Evolutionary conservation across 192 early-diverging fungal genomes (phyloP), one percentile per base, ranked within the genome.

Genomic region (Oehlia diaphana): DNA sequence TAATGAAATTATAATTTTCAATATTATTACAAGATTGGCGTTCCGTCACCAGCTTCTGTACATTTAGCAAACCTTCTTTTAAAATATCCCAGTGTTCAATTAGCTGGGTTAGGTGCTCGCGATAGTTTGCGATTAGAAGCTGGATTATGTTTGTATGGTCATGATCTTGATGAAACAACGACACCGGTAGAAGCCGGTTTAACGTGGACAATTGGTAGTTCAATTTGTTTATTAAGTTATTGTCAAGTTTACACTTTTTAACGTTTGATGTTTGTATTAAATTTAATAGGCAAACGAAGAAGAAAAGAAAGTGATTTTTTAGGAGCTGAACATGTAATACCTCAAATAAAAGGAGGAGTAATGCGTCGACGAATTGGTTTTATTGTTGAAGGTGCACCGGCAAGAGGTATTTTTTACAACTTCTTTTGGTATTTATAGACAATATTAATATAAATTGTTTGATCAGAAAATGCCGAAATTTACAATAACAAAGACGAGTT

Each of bases 71-170:
- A 94, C 76, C 66, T 86, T 49, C 84, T 96, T 39, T 81, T 98
- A 53, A 85, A 81, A 37, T 84, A 93, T 78, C 88, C 92, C 12
- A 90, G 88, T 76, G 96, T 98, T 63, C 91, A 95, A 86, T 80
- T 99, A 73, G 98, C 98, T 62, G 98, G 98, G 62, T 87, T 99
- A 33, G 98, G 95, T 65, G 95, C 96, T 23, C 93, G 98, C 82
- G 98, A 99, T 86, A 92, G 90, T 79, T 89, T 99, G 82, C 92
- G 98, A 69, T 87, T 99, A 69, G 98, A 99, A 86, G 98, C 98
- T 62, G 97, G 98, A 19, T 85, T 99, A 74, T 99, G 98, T 84
- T 87, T 99, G 74, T 99, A 99, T 80, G 98, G 98, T 50, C 89
- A 98, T 76, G 98, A 99, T 82, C 83, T 99, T 62, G 93, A 97